Evolutionary conservation across 2,329 filamentous ascomycete species (phyloP).

Genomic region (Aspergillus hiratsukae): DNA sequence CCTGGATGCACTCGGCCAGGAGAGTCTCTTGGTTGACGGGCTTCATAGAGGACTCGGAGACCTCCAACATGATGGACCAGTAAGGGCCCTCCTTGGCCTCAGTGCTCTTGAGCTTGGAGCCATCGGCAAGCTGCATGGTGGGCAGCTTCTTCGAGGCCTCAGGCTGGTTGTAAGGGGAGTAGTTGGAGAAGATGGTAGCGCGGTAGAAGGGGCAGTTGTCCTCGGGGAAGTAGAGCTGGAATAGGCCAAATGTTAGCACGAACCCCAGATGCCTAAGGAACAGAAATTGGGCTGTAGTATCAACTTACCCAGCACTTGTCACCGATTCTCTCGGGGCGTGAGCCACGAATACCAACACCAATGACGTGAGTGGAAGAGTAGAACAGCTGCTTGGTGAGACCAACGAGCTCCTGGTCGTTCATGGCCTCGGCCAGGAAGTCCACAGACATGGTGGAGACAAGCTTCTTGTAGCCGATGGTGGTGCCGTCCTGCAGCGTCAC

Average conservation of each 20-base stretch:
- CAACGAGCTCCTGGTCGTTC: slow-evolving; percentile 77
- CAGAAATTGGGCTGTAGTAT: background rate
- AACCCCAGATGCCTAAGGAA: background rate
- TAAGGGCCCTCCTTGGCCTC: slow-evolving; percentile 84
- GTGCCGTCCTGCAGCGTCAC: slow-evolving; percentile 80
- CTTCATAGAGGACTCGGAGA: slow-evolving; percentile 94
- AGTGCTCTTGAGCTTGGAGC: slow-evolving; percentile 69
- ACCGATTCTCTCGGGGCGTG: slow-evolving; percentile 88
- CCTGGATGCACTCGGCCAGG: slow-evolving; percentile 87
- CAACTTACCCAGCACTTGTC: slow-evolving; percentile 92
- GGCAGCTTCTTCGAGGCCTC: slow-evolving; percentile 75
- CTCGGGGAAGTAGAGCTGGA: slow-evolving; percentile 92
- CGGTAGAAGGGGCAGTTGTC: slow-evolving; percentile 99
- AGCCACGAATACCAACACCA: slow-evolving; percentile 88
- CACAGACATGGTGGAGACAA: slow-evolving; percentile 94
- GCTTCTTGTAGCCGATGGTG: slow-evolving; percentile 83
- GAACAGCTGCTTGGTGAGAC: slow-evolving; percentile 83
- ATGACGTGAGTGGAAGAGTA: slow-evolving; percentile 98
- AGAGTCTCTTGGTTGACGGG: slow-evolving; percentile 82
- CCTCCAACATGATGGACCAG: slow-evolving; percentile 99
- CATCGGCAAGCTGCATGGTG: slow-evolving; percentile 79
- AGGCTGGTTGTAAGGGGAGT: slow-evolving; percentile 98
- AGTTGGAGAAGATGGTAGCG: slow-evolving; percentile 99
- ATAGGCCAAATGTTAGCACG: background rate
- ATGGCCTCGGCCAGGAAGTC: slow-evolving; percentile 84